Conservation (phyloP, 441 rosid genomes). For the Erysimum pusillum region DNA sequence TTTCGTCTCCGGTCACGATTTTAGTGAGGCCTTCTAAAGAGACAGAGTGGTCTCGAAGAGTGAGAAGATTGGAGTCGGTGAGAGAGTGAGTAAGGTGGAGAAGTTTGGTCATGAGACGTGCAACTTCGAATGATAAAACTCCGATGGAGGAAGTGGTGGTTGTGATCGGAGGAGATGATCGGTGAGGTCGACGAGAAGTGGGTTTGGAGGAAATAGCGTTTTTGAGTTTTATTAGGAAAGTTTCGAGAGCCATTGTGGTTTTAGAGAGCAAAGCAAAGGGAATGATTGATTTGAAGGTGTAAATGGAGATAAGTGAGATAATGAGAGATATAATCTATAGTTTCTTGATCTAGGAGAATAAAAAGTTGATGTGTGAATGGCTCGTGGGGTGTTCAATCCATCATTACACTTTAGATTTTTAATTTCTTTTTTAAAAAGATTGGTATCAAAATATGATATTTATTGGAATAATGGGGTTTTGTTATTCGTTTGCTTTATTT, state of each 20-base stretch:
- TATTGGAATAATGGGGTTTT: constrained; percentile 17
- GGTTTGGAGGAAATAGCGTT: constrained; percentile 65
- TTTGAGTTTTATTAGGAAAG: constrained; percentile 78
- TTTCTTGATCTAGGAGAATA: constrained; percentile 38
- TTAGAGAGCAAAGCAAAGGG: constrained; percentile 25
- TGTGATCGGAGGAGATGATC: constrained; percentile 44
- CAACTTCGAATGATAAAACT: constrained; percentile 79
- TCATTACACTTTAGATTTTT: constrained; percentile 42
- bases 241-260: constrained; percentile 76
- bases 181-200: constrained; percentile 49
- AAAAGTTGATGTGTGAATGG: constrained; percentile 46
- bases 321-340: constrained; percentile 41
- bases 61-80: constrained; percentile 73
- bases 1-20: constrained; percentile 81
- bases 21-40: constrained; percentile 81
- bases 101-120: constrained; percentile 87
- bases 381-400: constrained; percentile 64
- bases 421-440: background rate
- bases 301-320: constrained; percentile 29
- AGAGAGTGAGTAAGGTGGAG: constrained; percentile 81
- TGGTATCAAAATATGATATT: constrained; percentile 14
- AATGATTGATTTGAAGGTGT: constrained; percentile 33
- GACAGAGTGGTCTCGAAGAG: constrained; percentile 69
- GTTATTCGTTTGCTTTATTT: constrained; percentile 39
- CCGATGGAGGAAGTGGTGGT: constrained; percentile 58